Conservation (phyloP, 1,284 basidiomycete species). For the Hypsizygus ulmarius region DNA sequence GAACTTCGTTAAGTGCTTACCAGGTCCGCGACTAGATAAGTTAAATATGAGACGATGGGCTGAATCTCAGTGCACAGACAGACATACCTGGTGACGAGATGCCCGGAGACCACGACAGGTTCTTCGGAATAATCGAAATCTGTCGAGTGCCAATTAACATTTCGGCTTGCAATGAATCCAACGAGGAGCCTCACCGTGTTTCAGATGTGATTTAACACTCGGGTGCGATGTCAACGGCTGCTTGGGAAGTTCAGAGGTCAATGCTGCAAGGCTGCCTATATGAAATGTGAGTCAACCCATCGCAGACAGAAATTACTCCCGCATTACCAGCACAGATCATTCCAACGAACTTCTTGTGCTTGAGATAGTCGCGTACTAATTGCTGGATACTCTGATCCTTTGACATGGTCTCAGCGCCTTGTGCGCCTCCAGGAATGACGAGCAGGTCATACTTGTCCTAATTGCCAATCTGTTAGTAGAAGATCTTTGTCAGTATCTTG, state of each 20-base stretch:
- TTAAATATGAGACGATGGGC: background rate
- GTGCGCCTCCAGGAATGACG: conserved; percentile 79
- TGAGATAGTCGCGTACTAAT: conserved; percentile 62
- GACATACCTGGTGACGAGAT: conserved; percentile 72
- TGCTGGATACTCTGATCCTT: conserved; percentile 57
- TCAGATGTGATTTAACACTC: conserved; percentile 63
- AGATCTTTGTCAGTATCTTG: background rate
- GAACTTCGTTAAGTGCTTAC: conserved; percentile 33
- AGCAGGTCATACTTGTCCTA: conserved; percentile 66
- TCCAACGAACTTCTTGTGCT: conserved; percentile 62
- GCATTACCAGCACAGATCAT: conserved; percentile 79
- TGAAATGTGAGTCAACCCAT: background rate
- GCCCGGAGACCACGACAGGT: conserved; percentile 72
- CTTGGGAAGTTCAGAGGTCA: conserved; percentile 58
- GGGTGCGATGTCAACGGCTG: conserved; percentile 82
- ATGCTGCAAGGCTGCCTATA: conserved; percentile 67
- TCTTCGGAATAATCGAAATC: conserved; percentile 79
- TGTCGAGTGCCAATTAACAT: conserved; percentile 25
- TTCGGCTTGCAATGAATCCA: background rate
- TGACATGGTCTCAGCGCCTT: conserved; percentile 77
- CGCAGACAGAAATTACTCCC: background rate
- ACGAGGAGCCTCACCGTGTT: conserved; percentile 43
- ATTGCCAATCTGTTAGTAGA: conserved; percentile 4
- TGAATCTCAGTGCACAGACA: background rate
- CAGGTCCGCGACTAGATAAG: conserved; percentile 70